Evolutionary conservation across 805 yeast genomes (phyloP).

Genomic region (Tetrapisispora arboricola): DNA sequence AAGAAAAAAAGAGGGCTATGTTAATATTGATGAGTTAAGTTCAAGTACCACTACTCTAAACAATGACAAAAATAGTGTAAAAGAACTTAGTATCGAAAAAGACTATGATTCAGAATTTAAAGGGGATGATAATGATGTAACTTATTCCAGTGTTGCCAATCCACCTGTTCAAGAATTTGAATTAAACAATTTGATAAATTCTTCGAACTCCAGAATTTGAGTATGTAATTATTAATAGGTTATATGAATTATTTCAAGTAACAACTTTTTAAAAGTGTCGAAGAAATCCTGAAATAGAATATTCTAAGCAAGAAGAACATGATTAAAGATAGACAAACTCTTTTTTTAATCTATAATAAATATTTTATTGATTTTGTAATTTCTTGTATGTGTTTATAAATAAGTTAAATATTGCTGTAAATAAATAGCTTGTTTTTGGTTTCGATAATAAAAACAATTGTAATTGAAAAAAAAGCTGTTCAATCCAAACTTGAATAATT

Average conservation of each 20-base stretch:
- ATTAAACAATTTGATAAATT: slow-evolving; percentile 2
- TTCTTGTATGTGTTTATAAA: slow-evolving; percentile 2
- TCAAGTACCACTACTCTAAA: neutral
- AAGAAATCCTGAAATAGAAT: too few relatives aligned
- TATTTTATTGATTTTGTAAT: neutral
- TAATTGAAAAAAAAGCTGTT: neutral
- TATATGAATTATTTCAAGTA: too few relatives aligned
- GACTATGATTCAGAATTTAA: neutral
- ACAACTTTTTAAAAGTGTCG: too few relatives aligned
- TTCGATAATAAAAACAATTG: neutral
- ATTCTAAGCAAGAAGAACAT: too few relatives aligned
- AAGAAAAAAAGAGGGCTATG: neutral
- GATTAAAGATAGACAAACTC: too few relatives aligned
- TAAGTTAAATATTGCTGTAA: slow-evolving; percentile 1
- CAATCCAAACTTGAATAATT: neutral
- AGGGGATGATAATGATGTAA: neutral
- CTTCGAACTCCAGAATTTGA: neutral
- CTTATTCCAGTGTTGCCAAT: slow-evolving; percentile 1
- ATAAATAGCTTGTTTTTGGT: slow-evolving; percentile 2
- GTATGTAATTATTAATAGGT: too few relatives aligned
- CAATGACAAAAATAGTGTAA: neutral
- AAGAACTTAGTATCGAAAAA: neutral
- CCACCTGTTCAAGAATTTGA: slow-evolving; percentile 7
- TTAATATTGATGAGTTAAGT: neutral
- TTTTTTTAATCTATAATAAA: neutral